These are phyloP conservation scores for Solanum medicagineum DNA, from an alignment of 257 asterid genomes.

Conservation along the genomic window DNA sequence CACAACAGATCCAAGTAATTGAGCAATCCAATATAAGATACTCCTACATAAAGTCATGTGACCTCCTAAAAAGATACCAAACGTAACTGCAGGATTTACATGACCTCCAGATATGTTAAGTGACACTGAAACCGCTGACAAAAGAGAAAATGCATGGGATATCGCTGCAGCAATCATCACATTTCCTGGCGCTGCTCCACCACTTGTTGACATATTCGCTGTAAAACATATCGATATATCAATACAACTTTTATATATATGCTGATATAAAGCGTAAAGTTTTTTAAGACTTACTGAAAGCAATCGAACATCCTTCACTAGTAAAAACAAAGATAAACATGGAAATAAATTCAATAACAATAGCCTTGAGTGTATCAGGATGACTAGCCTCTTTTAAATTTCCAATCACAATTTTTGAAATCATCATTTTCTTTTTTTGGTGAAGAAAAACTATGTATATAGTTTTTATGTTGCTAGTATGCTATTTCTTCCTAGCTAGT, in stretches of 20 bases:
- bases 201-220: constrained; percentile 36
- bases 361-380: constrained; percentile 62
- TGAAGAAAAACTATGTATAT: no score
- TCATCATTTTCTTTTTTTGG: no score
- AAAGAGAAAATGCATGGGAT: constrained; percentile 74
- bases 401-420: no score
- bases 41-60: no score
- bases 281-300: constrained; percentile 22
- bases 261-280: no score
- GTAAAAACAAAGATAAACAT: constrained; percentile 70
- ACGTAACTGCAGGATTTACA: no score
- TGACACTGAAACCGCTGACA: constrained; percentile 59
- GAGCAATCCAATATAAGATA: no score
- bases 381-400: constrained; percentile 32
- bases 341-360: constrained; percentile 63
- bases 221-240: not conserved
- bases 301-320: constrained; percentile 77
- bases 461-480: no score
- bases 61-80: no score
- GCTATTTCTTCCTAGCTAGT: no score
- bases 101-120: constrained; percentile 24
- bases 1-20: constrained; percentile 19
- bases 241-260: no score
- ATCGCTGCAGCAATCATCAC: no score
- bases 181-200: constrained; percentile 10